Percentiles rank a stretch among this genome's conserved stretches.
Evolutionary conservation across 345 rosid species (phyloP).

Genomic region (Aurinia saxatilis): DNA sequence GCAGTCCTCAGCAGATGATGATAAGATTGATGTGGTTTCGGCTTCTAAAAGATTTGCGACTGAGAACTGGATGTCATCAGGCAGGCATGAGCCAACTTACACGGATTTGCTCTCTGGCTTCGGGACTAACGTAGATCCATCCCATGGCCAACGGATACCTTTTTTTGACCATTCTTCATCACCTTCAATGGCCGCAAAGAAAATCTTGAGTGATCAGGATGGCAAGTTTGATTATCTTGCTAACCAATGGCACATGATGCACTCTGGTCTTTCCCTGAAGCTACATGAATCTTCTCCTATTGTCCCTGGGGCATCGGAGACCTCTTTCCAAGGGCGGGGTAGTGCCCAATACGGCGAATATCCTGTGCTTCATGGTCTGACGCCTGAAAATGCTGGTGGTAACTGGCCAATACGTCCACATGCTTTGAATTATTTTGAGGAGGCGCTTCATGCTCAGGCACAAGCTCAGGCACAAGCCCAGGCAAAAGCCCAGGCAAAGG

Average conservation of each 20-base stretch:
- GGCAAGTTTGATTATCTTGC: constrained; percentile 38
- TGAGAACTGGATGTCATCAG: constrained; percentile 43
- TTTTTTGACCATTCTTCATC: constrained; percentile 33
- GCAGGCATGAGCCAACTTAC: constrained; percentile 47
- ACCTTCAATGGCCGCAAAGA: constrained; percentile 29
- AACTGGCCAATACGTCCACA: constrained; percentile 52
- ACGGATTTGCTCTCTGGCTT: constrained; percentile 63
- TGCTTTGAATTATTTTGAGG: constrained; percentile 36
- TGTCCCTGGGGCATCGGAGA: constrained; percentile 31
- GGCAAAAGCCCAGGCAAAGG: constrained; percentile 32
- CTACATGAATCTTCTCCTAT: constrained; percentile 34
- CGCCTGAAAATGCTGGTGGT: constrained; percentile 37
- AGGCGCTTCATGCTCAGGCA: constrained; percentile 31
- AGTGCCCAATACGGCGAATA: constrained; percentile 41
- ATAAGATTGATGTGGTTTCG: constrained; percentile 43
- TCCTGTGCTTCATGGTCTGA: constrained; percentile 31
- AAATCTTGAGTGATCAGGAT: constrained; percentile 34
- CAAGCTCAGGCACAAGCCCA: constrained; percentile 21
- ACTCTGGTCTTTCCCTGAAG: constrained; percentile 45
- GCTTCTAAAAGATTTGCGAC: constrained; percentile 42
- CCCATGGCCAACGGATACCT: constrained; percentile 32
- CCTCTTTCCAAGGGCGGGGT: constrained; percentile 32
- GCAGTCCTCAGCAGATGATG: constrained; percentile 51
- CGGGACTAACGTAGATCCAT: constrained; percentile 36
- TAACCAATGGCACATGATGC: constrained; percentile 45